Percentiles rank a stretch among this genome's conserved stretches.
Conservation (phyloP, 73 alveolate genomes). For the Halteria grandinella region DNA sequence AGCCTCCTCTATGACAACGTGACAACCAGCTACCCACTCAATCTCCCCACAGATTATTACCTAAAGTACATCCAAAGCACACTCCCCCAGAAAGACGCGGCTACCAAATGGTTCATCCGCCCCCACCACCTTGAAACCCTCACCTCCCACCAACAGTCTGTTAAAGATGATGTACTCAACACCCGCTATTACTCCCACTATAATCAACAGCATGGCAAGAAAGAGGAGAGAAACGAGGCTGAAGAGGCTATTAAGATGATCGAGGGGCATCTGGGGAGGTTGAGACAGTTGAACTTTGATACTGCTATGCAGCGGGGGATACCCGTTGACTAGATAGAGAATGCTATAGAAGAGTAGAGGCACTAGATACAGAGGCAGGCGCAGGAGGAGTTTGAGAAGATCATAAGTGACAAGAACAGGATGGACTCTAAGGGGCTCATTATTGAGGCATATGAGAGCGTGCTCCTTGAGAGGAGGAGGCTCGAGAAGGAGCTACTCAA, state of each 20-base stretch:
- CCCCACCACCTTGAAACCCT: constrained; percentile 91
- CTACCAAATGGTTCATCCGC: constrained; percentile 86
- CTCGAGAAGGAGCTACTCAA: constrained; percentile 84
- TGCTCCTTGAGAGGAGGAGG: constrained; percentile 85
- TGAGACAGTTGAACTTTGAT: constrained; percentile 65
- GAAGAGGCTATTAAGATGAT: constrained; percentile 76
- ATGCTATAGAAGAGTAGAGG: constrained; percentile 61
- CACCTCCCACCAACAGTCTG: constrained; percentile 83
- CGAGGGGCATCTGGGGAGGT: constrained; percentile 69
- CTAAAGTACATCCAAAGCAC: constrained; percentile 56
- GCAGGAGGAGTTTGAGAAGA: constrained; percentile 72
- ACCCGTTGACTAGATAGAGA: constrained; percentile 60
- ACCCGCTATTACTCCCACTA: constrained; percentile 83
- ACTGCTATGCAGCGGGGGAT: constrained; percentile 66
- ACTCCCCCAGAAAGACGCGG: constrained; percentile 47
- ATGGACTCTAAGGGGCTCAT: constrained; percentile 79
- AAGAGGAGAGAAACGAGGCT: constrained; percentile 65
- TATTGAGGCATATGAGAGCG: constrained; percentile 78
- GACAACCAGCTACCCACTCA: constrained; percentile 67
- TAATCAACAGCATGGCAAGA: constrained; percentile 64
- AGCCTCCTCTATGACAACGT: constrained; percentile 66
- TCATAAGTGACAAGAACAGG: constrained; percentile 77
- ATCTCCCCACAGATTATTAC: constrained; percentile 67
- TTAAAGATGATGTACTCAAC: constrained; percentile 89
- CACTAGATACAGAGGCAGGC: constrained; percentile 72